Conservation (phyloP, 2,329 filamentous ascomycete species). For the Lecanicillium sp. region DNA sequence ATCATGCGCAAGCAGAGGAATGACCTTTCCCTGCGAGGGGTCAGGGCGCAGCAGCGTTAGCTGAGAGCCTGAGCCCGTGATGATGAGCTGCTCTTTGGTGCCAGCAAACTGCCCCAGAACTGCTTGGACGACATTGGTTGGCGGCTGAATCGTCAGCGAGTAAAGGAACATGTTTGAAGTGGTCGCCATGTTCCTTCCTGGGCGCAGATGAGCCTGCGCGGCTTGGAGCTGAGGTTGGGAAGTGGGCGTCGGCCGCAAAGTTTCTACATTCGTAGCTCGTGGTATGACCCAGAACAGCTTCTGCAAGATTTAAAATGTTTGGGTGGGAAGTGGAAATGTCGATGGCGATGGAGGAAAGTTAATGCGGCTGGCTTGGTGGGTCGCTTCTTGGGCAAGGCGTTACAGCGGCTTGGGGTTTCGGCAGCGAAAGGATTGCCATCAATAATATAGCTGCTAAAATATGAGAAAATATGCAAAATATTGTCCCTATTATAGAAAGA, state of each 20-base stretch:
- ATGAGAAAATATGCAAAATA: no score
- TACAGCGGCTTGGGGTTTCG: no score
- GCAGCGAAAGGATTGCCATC: no score
- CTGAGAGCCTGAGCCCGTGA: slow-evolving; percentile 85
- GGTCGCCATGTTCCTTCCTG: slow-evolving; percentile 71
- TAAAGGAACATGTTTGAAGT: slow-evolving; percentile 99
- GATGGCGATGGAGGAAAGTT: slow-evolving; percentile 13
- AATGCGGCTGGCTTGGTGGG: slow-evolving; percentile 12
- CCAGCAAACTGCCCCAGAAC: slow-evolving; percentile 93
- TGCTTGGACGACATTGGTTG: slow-evolving; percentile 82
- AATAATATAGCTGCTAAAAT: no score
- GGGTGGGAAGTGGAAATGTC: background rate
- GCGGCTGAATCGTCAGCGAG: slow-evolving; percentile 89
- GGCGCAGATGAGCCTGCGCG: slow-evolving; percentile 22
- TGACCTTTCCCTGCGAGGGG: slow-evolving; percentile 76
- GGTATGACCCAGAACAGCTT: slow-evolving; percentile 7
- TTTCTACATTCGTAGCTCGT: slow-evolving; percentile 14
- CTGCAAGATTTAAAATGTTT: slow-evolving; percentile 13
- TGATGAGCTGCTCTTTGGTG: slow-evolving; percentile 95
- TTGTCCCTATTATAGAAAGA: no score
- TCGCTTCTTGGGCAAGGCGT: no score
- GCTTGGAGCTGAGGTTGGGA: slow-evolving; percentile 5
- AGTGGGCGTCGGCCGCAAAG: slow-evolving; percentile 12
- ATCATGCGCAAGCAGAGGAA: slow-evolving; percentile 83
- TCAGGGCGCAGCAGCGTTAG: slow-evolving; percentile 84